These are phyloP conservation scores for Trichosanthes cucumerina DNA, from an alignment of 306 rosid genomes.

Conservation along the genomic window DNA sequence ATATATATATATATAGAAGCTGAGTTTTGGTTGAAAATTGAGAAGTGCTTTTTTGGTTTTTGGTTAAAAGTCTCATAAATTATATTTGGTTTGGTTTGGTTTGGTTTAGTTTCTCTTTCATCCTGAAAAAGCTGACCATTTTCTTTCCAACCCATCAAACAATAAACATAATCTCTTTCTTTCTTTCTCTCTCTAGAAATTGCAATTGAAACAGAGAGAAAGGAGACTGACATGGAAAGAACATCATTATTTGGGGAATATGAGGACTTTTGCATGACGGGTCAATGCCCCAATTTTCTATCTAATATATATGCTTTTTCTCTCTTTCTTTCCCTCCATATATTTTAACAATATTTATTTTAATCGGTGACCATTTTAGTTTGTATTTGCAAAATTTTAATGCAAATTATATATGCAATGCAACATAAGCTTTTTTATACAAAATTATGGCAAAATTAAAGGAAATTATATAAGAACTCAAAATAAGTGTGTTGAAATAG, in stretches of 20 bases:
- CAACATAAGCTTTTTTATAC: too few species aligned
- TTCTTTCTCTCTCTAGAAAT: background rate
- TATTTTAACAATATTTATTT: too few species aligned
- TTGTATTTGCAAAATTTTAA: too few species aligned
- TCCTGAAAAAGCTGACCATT: constrained; percentile 9
- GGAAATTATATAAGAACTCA: too few species aligned
- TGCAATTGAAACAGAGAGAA: background rate
- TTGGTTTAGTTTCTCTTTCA: background rate
- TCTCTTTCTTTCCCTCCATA: background rate
- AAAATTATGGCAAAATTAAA: too few species aligned
- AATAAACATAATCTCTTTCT: background rate
- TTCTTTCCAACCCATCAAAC: constrained; percentile 6
- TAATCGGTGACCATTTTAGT: too few species aligned
- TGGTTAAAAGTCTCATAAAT: background rate
- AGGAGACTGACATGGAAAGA: background rate
- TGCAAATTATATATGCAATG: too few species aligned
- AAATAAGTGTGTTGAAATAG: too few species aligned
- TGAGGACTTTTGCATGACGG: constrained; percentile 13
- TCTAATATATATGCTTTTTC: background rate
- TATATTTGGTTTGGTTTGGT: background rate
- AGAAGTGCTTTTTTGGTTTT: too few species aligned
- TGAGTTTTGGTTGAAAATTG: too few species aligned
- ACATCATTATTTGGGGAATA: constrained; percentile 13
- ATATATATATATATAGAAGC: too few species aligned
- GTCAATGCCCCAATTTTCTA: background rate